Base-by-base conservation (phyloP, 78 protist species). In the Dictyostelium capitatum region DNA sequence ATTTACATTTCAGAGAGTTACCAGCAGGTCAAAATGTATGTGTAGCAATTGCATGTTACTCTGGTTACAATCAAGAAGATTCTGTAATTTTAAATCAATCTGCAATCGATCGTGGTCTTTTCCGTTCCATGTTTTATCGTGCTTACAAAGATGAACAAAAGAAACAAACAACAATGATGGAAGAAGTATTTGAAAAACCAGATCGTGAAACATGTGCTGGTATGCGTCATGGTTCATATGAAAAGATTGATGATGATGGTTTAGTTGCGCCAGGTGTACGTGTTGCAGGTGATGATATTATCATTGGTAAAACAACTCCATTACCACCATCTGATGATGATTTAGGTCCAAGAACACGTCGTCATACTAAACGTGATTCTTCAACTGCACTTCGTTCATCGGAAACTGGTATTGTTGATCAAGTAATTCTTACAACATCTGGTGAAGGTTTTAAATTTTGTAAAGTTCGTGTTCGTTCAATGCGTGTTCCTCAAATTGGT, bases 31-130 rank as follows among this genome's bases (percentile, higher is more conserved):
- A 98, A 54, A 99, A 99, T 70, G 99, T 99, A 11, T 95, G 92
- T 50, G 99, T 99, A 8, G 99, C 99, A 20, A 99, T 99, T 56
- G 98, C 99, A 99, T 62, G 93, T 20, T 98, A 98, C 89, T 96
- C 99, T 3, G 99, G 99, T 23, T 99, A 99, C 97, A 99, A 99
- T 84, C 99, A 99, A 53, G 99, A 99, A 85, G 99, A 99, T 96
- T 99, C 99, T 28, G 65, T 98, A 19, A 95, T 99, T n/a, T 89
- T 99, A 74, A 99, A 99, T 96, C 89, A 97, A 77, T 97, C 99
- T 1, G 95, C 99, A 6, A 56, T 98, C 69, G 99, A 99, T 85
- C 97, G 99, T 4, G 99, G 99, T 17, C 97, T 94, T 48, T 99
- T 99, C 32, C 96, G 99, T 54, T 99, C 99, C 82, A 97, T 98